phyloP scores from a whole-genome alignment of 2,329 filamentous ascomycete species.

The Ustulina deusta region DNA sequence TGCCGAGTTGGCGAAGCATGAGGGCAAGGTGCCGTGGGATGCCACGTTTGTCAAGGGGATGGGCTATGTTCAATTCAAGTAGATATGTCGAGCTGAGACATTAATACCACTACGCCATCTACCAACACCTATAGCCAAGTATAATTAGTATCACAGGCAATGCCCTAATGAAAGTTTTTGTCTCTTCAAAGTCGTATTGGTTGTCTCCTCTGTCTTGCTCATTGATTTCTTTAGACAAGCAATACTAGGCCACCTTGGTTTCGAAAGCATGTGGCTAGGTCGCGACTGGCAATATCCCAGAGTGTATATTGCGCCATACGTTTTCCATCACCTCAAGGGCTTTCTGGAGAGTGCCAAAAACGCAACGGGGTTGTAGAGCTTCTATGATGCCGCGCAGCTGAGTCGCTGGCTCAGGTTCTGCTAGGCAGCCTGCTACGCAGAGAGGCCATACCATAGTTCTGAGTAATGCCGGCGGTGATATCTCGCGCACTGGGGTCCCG shows the following conservation, averaged over 20 bases:
- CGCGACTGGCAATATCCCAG: slow-evolving; percentile 38
- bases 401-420: slow-evolving; percentile 55
- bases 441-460: slow-evolving; percentile 54
- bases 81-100: neutral
- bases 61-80: slow-evolving; percentile 26
- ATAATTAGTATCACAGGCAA: neutral
- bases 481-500: slow-evolving; percentile 52
- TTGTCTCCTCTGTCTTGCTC: neutral
- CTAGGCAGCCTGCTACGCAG: slow-evolving; percentile 53
- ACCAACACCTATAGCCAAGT: neutral
- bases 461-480: slow-evolving; percentile 49
- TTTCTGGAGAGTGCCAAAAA: slow-evolving; percentile 60
- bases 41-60: slow-evolving; percentile 32
- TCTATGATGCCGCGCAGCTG: slow-evolving; percentile 57
- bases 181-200: neutral
- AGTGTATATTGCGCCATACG: slow-evolving; percentile 46
- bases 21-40: slow-evolving; percentile 26
- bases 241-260: slow-evolving; percentile 48
- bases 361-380: slow-evolving; percentile 53
- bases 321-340: slow-evolving; percentile 53
- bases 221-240: slow-evolving; percentile 42
- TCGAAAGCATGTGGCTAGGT: slow-evolving; percentile 50
- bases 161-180: neutral
- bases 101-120: neutral
- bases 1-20: slow-evolving; percentile 19